These are phyloP conservation scores for Aspergillus udagawae DNA, from an alignment of 2,329 filamentous ascomycete genomes.

Conservation along the genomic window DNA sequence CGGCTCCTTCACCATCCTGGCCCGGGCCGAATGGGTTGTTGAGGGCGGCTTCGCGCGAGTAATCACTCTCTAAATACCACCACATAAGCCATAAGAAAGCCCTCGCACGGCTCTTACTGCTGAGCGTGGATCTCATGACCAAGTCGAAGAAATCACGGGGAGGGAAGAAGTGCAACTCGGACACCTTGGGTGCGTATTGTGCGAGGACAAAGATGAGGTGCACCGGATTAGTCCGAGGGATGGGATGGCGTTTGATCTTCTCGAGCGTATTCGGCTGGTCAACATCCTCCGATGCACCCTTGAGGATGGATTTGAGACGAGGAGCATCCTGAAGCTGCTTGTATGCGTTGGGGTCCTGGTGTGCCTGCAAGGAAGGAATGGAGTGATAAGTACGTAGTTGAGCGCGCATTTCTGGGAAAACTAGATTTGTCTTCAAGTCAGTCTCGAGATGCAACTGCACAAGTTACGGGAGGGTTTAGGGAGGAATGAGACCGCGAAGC, in stretches of 20 bases:
- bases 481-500: background rate
- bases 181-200: constrained; percentile 83
- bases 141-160: constrained; percentile 92
- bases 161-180: constrained; percentile 83
- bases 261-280: constrained; percentile 80
- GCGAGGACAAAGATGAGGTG: constrained; percentile 95
- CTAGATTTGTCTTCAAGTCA: constrained; percentile 44
- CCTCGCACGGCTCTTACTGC: constrained; percentile 74
- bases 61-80: constrained; percentile 97
- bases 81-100: constrained; percentile 98
- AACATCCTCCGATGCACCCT: constrained; percentile 89
- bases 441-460: constrained; percentile 1
- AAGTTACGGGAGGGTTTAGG: background rate
- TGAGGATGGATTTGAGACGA: constrained; percentile 91
- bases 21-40: constrained; percentile 81
- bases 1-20: constrained; percentile 39
- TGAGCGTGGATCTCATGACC: constrained; percentile 82
- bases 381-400: constrained; percentile 97
- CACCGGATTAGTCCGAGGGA: constrained; percentile 90
- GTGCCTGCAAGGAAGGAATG: constrained; percentile 91
- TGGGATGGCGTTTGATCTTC: constrained; percentile 65
- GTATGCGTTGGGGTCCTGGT: constrained; percentile 92
- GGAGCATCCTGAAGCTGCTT: constrained; percentile 97
- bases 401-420: constrained; percentile 98
- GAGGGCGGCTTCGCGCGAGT: constrained; percentile 78